Evolutionary conservation across 441 rosid genomes (phyloP).

Genomic region (Codiaeum variegatum): DNA sequence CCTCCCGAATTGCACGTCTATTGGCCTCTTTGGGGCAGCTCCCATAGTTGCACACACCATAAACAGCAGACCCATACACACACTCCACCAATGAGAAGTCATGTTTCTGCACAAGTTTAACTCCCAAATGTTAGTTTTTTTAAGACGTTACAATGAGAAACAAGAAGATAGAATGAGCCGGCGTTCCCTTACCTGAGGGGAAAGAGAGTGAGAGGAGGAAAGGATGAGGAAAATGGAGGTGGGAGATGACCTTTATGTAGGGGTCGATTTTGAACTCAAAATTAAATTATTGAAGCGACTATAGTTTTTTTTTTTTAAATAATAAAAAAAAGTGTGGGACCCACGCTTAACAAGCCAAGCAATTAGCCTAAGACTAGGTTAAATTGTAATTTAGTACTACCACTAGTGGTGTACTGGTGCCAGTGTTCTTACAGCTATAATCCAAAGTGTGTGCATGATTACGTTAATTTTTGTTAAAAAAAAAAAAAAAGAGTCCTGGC

Average conservation of each 20-base stretch:
- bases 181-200: conserved; percentile 9
- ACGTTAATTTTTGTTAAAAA: too few species aligned
- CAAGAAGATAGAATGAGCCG: conserved; percentile 18
- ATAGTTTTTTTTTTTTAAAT: too few species aligned
- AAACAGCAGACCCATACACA: conserved; percentile 30
- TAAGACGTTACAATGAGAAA: conserved; percentile 15
- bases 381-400: not conserved
- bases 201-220: not conserved
- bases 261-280: conserved; percentile 2
- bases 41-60: conserved; percentile 40
- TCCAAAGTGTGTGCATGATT: too few species aligned
- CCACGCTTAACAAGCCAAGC: not conserved
- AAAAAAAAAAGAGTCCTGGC: too few species aligned
- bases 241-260: conserved; percentile 21
- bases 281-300: conserved; percentile 10
- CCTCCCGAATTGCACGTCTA: conserved; percentile 59
- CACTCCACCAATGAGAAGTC: conserved; percentile 34
- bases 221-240: not conserved
- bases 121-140: not conserved
- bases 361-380: not conserved
- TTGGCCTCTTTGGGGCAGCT: conserved; percentile 44
- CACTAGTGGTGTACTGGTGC: not conserved
- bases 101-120: conserved; percentile 7
- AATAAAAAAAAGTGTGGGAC: not conserved
- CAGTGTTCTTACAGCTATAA: too few species aligned